Base-by-base conservation (phyloP, 169 alveolate genomes). In the Plasmodium sp. region DNA sequence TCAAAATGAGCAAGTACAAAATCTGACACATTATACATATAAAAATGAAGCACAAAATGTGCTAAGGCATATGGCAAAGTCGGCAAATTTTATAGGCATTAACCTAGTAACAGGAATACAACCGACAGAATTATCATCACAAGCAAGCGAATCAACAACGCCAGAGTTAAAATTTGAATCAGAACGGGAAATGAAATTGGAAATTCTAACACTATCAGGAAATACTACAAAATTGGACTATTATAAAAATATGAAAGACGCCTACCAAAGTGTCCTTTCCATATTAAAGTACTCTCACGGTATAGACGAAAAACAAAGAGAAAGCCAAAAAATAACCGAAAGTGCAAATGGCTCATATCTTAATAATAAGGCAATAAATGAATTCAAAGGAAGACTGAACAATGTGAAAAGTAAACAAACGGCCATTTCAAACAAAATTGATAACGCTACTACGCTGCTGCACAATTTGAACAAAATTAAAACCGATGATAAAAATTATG, bases 11-110 rank as follows among this genome's bases (percentile, higher is more conserved):
- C 51, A 81, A 31, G 54, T 81, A 48, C 18, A 81, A 18, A 31
- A 3, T 48, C n/a, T n/a, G 31, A 45, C 14, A 45, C 67, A 81
- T 48, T 81, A n/a, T 18, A 22, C 34, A 43, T 81, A 54, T 81
- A 81, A 81, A 18, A 45, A 6, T 12, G 86, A 81, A 31, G 86
- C 86, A 34, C 18, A 81, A 81, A 34, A 54, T 81, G 12, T 81
- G 14, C 54, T 81, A 48, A 74, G 58, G 18, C 45, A 45, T 9
- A 81, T 81, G 14, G 41, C 54, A 22, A 81, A 81, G 34, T 43
- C 86, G 27, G 67, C 86, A 18, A 81, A 81, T 31, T n/a, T 81
- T 14, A 81, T 81, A 81, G 58, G 58, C 27, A 81, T 81, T 14
- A 81, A 18, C 43, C 18, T 81, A 31, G 56, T 81, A 81, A 43